A percentile compares a stretch with the other conserved stretches of the same genome.
phyloP scores from a whole-genome alignment of 2,329 filamentous ascomycete species.

The Nemania serpens region DNA sequence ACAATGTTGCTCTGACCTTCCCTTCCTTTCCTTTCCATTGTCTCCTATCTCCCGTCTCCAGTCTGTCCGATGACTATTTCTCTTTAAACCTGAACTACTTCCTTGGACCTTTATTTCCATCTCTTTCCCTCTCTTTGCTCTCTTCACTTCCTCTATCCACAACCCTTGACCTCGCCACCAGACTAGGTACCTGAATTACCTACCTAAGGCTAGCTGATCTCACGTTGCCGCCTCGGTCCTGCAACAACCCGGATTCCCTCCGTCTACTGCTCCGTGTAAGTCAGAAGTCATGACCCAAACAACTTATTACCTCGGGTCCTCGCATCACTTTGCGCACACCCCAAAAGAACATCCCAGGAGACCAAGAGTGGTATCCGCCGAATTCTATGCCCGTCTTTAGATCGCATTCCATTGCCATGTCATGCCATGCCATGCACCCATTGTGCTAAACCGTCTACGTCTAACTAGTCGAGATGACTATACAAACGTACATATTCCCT shows the following conservation, averaged over 20 bases:
- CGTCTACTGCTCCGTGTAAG: constrained; percentile 13
- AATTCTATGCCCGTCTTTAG: not conserved
- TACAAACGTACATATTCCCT: constrained; percentile 1
- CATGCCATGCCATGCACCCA: too few species aligned
- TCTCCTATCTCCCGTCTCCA: too few species aligned
- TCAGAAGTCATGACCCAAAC: not conserved
- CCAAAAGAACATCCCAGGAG: not conserved
- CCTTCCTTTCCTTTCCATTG: too few species aligned
- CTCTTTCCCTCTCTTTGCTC: not conserved
- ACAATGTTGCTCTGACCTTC: too few species aligned
- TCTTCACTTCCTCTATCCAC: not conserved
- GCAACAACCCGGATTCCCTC: constrained; percentile 4
- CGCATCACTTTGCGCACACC: constrained; percentile 8
- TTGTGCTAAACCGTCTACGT: too few species aligned
- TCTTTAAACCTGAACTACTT: too few species aligned
- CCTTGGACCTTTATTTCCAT: not conserved
- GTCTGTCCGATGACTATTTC: too few species aligned
- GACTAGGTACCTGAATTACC: not conserved
- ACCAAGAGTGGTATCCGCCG: not conserved
- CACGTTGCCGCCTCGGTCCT: constrained; percentile 5
- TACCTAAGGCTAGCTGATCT: too few species aligned
- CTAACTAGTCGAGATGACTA: constrained; percentile 27
- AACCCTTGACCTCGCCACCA: not conserved
- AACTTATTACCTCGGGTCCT: not conserved
- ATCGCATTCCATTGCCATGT: constrained; percentile 23